Base-by-base conservation (phyloP, 257 asterid species). In the Gardenia jasminoides region DNA sequence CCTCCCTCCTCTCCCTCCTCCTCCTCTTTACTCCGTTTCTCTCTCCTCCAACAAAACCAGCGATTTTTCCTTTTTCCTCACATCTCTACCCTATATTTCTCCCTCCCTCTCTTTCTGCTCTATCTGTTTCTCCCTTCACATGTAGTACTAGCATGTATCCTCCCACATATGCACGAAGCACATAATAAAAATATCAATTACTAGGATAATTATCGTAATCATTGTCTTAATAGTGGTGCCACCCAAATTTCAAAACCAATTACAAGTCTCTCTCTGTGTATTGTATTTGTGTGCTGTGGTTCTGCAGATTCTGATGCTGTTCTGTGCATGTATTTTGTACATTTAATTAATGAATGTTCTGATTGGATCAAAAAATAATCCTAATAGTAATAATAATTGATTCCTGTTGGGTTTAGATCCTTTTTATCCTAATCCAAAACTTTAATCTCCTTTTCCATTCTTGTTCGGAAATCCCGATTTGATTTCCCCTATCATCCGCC, bases 21-120 rank as follows among this genome's bases (percentile, higher is more conserved):
- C 26, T 19, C n/a, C 22, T 20, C 1, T 13, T 52, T 4, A 36
- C 26, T 56, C 10, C 0, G 7, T 59, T 33, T 70, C 76, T 76
- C 75, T 74, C 82, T 61, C 81, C 15, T 71, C 81, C 79, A 71
- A 67, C 76, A 71, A 54, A 80, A 71, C 71, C 43, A 41, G 78
- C 78, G 80, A 70, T 81, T 79, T 70, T 44, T 22, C n/a, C n/a
- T 44, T 70, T 67, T 43, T 26, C 1, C 68, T 20, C 67, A 26
- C 31, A 36, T n/a, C 76, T 47, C 39, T 66, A 20, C 31, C 80
- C 22, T 22, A 2, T 16, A 22, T 19, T 74, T 50, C 43, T 16
- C 28, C 19, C 41, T 17, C 30, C 33, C 8, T 2, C 22, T 56
- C 33, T 28, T n/a, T 46, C 24, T 11, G 13, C 46, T 30, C 46